Percentiles rank a stretch among this genome's conserved stretches.
Evolutionary conservation across 495 filamentous ascomycete species (phyloP).

Genomic region (Podospora pseudocomata): DNA sequence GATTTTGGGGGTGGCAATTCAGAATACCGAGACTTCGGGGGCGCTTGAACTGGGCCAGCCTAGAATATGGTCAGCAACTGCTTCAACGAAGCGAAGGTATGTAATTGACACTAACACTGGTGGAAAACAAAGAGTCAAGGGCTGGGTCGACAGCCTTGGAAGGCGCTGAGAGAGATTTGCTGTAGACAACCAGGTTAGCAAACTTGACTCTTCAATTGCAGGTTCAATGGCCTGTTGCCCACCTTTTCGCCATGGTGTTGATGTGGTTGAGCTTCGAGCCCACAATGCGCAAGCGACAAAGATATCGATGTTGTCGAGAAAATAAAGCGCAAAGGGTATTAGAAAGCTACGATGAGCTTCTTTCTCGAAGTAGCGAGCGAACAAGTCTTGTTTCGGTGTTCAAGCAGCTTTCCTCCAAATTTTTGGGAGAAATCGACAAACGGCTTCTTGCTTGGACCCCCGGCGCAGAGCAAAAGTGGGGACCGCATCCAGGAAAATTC

Average conservation of each 20-base stretch:
- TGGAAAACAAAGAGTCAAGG: conserved; percentile 74
- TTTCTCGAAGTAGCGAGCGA: not conserved
- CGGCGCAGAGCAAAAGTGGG: conserved; percentile 11
- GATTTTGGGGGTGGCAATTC: conserved; percentile 35
- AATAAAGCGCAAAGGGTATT: not conserved
- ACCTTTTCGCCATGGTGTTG: conserved; percentile 30
- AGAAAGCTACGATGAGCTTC: not conserved
- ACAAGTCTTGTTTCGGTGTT: not conserved
- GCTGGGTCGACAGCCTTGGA: conserved; percentile 64
- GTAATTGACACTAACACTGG: conserved; percentile 71
- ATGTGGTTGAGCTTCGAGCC: not conserved
- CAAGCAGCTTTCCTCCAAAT: conserved; percentile 7
- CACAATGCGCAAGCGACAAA: not conserved
- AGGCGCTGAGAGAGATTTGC: conserved; percentile 34
- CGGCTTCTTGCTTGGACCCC: not conserved
- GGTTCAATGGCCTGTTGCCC: not conserved
- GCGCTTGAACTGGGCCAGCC: conserved; percentile 64
- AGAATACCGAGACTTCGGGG: conserved; percentile 49
- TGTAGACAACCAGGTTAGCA: conserved; percentile 16
- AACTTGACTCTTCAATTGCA: not conserved
- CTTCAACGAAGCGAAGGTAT: not conserved
- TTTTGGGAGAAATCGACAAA: conserved; percentile 3
- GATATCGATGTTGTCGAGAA: not conserved
- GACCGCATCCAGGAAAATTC: conserved; percentile 29
- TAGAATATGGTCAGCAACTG: conserved; percentile 35